Evolutionary conservation across 2,329 filamentous ascomycete genomes (phyloP), one percentile per base, ranked within the genome.

Genomic region (Microsporum ferrugineum): DNA sequence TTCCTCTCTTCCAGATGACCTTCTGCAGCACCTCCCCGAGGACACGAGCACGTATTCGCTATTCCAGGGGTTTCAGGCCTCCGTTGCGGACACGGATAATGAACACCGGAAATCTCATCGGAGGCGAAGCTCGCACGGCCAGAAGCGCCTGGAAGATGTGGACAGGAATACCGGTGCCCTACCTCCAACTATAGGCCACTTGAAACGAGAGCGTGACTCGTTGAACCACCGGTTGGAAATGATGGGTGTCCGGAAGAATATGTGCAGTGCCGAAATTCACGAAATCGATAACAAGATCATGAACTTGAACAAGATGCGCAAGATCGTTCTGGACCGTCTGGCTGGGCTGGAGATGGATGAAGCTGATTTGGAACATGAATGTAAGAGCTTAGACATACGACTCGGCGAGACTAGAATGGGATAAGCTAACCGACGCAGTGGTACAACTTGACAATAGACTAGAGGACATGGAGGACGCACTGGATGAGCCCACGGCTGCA

Each of bases 281-380:
- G 94, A 99, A 70, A 96, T 99, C 63, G 94, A 99, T 76, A 91
- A 88, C 76, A 99, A 97, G 75, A 92, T 99, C 65, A 84, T 89
- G 63, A 97, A 97, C 73, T 79, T 99, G 60, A 87, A 90, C 67
- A 89, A 85, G 64, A 96, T 97, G 90, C 87, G 94, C 66, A 88
- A 87, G 70, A 95, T 96, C 63, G 88, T 97, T 53, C 75, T 99
- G 61, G 91, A 96, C 60, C 83, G 94, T 64, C 75, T 99, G 66
- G 91, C 91, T 1, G 84, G 82, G 1, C 77, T 97, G 63, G 94
- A 99, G 75, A 87, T 92, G 72, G 92, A 97, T 69, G 94, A 99
- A 75, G 84, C 88, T 43, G 79, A 95, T 63, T 77, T 97, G 63
- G 94, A 97, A 76, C 89, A 94, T 72, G 91, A 96, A 69, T 82